Percentiles rank a stretch among this genome's conserved stretches.
These are phyloP conservation scores for Russula brevipes DNA, from an alignment of 768 basidiomycete genomes.

Conservation along the genomic window DNA sequence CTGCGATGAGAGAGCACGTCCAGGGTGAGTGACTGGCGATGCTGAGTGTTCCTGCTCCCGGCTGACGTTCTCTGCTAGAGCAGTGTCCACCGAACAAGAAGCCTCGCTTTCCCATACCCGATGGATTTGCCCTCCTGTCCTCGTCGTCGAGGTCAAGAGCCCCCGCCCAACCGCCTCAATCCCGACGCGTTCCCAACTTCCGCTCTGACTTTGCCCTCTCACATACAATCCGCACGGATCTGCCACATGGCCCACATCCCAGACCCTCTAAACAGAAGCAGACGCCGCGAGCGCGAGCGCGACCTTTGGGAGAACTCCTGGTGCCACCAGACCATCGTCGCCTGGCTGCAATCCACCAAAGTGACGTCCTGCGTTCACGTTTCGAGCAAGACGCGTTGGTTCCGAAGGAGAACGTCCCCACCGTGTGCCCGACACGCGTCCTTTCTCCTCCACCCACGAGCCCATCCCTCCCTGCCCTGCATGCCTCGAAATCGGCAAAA, in stretches of 20 bases:
- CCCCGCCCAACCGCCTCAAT: background rate
- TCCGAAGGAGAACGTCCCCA: background rate
- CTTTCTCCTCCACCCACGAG: background rate
- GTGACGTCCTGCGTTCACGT: background rate
- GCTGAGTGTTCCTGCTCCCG: too few relatives aligned
- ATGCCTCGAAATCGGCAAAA: background rate
- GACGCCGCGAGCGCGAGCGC: background rate
- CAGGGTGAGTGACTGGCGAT: background rate
- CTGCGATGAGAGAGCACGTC: background rate
- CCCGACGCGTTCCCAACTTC: background rate
- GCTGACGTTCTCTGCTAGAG: background rate
- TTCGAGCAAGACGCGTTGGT: background rate
- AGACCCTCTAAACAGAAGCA: background rate
- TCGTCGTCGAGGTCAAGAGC: background rate
- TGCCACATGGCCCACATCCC: background rate
- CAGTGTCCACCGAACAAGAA: background rate
- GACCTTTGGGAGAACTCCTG: background rate
- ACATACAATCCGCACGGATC: background rate
- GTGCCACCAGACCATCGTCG: background rate
- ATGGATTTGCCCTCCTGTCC: background rate
- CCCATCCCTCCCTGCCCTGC: background rate
- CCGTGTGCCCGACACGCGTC: background rate
- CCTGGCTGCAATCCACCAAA: background rate
- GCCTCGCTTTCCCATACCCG: background rate
- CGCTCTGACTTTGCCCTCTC: slow-evolving; percentile 7